Conservation (phyloP, 192 early-diverging fungal species). For the Obelidium mucronatum region DNA sequence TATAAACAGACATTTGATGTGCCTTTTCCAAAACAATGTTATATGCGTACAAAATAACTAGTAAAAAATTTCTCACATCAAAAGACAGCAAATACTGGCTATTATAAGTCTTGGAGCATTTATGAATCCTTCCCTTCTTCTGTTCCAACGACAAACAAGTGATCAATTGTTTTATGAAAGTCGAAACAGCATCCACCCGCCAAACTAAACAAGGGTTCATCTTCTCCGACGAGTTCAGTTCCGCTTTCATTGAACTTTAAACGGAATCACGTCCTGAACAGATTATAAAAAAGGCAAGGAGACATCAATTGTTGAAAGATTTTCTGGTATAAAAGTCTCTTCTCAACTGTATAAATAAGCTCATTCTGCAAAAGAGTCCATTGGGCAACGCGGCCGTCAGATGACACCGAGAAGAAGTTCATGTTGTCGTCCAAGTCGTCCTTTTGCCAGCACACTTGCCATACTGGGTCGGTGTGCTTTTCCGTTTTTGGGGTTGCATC, state of each 20-base stretch:
- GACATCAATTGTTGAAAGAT: background rate
- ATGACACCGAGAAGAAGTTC: conserved; percentile 68
- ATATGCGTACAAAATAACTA: too few relatives aligned
- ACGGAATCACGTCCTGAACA: conserved; percentile 45
- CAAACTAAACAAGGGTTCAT: conserved; percentile 55
- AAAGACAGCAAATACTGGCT: conserved; percentile 64
- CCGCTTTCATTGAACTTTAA: conserved; percentile 39
- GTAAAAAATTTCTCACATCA: conserved; percentile 59
- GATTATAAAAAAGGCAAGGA: background rate
- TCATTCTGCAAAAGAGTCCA: conserved; percentile 72
- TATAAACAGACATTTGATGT: conserved; percentile 70
- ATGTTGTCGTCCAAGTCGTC: conserved; percentile 70
- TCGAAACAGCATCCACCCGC: conserved; percentile 71
- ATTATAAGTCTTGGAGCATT: conserved; percentile 69
- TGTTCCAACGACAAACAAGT: conserved; percentile 71
- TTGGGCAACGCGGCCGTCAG: conserved; percentile 65
- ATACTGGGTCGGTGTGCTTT: conserved; percentile 70
- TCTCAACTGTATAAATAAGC: conserved; percentile 59
- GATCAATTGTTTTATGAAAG: conserved; percentile 64
- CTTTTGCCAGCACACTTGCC: conserved; percentile 72
- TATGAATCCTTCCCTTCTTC: conserved; percentile 67
- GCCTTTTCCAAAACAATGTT: too few relatives aligned
- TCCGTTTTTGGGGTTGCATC: conserved; percentile 48
- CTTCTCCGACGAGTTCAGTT: conserved; percentile 36
- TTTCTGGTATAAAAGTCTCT: too few relatives aligned